phyloP scores from a whole-genome alignment of 208 protist genomes.

The Entamoeba histolytica region DNA sequence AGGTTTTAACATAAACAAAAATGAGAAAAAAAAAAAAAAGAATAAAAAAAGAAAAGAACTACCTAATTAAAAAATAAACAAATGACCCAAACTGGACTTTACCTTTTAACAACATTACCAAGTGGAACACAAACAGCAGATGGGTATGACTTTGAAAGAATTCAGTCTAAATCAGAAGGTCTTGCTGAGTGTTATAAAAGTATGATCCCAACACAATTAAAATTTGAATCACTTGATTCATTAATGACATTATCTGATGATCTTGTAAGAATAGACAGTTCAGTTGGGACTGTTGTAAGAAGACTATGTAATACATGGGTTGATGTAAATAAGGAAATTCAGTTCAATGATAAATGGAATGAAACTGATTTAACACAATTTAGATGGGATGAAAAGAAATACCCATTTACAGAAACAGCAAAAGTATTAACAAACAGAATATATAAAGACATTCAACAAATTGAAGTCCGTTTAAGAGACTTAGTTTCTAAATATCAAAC shows the following conservation, averaged over 20 bases:
- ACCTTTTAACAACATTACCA: background rate
- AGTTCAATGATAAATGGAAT: background rate
- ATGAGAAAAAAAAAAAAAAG: background rate
- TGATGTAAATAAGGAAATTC: background rate
- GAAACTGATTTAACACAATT: background rate
- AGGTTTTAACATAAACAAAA: background rate
- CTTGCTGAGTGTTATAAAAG: background rate
- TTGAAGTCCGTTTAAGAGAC: background rate
- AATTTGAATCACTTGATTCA: background rate
- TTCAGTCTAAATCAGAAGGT: background rate
- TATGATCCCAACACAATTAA: background rate
- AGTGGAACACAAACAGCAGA: background rate
- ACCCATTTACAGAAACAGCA: background rate
- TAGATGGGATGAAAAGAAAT: background rate
- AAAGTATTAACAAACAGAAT: background rate
- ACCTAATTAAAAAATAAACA: background rate
- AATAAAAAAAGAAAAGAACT: background rate
- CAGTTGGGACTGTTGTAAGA: background rate
- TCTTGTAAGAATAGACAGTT: background rate
- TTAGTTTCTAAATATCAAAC: background rate
- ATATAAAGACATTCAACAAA: background rate
- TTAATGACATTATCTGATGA: background rate
- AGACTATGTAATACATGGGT: background rate
- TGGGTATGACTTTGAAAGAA: background rate
- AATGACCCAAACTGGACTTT: background rate